These are phyloP conservation scores for Vitis cinerea DNA, from an alignment of 164 flowering plant species.

Conservation along the genomic window DNA sequence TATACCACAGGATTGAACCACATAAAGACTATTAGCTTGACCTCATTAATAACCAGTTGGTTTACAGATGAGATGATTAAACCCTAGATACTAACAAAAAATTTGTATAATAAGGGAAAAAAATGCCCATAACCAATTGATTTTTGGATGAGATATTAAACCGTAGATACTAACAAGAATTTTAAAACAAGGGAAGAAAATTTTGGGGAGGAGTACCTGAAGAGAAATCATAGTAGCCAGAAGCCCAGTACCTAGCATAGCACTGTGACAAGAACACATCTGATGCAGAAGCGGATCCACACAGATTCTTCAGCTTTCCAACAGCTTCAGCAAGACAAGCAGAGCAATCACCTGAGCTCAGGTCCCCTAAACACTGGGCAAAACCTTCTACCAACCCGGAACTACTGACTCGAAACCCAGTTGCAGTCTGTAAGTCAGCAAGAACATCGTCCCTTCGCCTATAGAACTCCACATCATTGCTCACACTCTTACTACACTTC, in stretches of 20 bases:
- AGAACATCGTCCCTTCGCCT: conserved; percentile 79
- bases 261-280: conserved; percentile 84
- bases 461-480: conserved; percentile 60
- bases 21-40: too few species aligned
- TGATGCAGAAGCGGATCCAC: conserved; percentile 76
- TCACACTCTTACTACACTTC: conserved; percentile 63
- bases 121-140: too few species aligned
- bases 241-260: conserved; percentile 86
- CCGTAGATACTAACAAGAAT: too few species aligned
- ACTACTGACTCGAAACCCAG: conserved; percentile 60
- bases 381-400: conserved; percentile 73
- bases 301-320: conserved; percentile 56
- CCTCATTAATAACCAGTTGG: too few species aligned
- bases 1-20: too few species aligned
- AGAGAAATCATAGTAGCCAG: conserved; percentile 62
- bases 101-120: too few species aligned
- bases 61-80: too few species aligned
- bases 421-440: conserved; percentile 47
- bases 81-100: too few species aligned
- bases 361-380: conserved; percentile 83
- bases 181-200: too few species aligned
- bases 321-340: conserved; percentile 67
- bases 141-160: too few species aligned
- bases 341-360: conserved; percentile 56
- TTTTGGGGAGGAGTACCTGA: conserved; percentile 31